Percentiles rank a stretch among this genome's conserved stretches.
Evolutionary conservation across 768 basidiomycete genomes (phyloP).

Genomic region (Tulasnella sp.): DNA sequence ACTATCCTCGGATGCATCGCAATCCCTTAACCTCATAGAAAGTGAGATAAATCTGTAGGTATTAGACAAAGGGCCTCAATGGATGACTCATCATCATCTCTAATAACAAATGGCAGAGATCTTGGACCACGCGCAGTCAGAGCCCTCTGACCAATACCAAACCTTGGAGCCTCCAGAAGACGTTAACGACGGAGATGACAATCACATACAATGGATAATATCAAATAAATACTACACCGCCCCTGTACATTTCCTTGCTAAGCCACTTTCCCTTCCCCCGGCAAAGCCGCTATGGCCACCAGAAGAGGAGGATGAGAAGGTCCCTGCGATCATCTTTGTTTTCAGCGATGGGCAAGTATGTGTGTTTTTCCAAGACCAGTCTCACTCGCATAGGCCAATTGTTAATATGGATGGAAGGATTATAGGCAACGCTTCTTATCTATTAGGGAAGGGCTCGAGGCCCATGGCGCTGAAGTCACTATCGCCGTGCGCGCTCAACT

Average conservation of each 20-base stretch:
- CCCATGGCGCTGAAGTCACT: conserved; percentile 54
- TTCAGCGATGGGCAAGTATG: conserved; percentile 57
- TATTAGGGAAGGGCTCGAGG: conserved; percentile 28
- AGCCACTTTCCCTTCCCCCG: conserved; percentile 7
- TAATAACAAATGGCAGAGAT: too few species aligned
- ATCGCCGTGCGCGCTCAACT: conserved; percentile 50
- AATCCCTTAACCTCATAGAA: background rate
- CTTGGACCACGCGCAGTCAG: background rate
- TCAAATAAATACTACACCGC: conserved; percentile 75
- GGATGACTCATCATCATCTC: too few species aligned
- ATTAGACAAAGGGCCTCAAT: too few species aligned
- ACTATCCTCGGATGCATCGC: background rate
- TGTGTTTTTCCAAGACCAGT: conserved; percentile 7
- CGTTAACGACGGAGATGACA: conserved; percentile 1
- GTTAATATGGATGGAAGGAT: conserved; percentile 30
- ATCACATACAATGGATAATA: conserved; percentile 57
- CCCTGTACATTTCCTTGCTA: conserved; percentile 45
- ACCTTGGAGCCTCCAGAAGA: background rate
- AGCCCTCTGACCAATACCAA: background rate
- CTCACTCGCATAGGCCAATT: conserved; percentile 3
- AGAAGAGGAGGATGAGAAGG: conserved; percentile 34
- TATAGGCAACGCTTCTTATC: conserved; percentile 43
- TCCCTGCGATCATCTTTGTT: conserved; percentile 64
- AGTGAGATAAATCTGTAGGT: conserved; percentile 3
- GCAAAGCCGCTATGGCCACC: conserved; percentile 31